phyloP scores from a whole-genome alignment of 176 grass and related monocot genomes.

The Oryza glumipatula region DNA sequence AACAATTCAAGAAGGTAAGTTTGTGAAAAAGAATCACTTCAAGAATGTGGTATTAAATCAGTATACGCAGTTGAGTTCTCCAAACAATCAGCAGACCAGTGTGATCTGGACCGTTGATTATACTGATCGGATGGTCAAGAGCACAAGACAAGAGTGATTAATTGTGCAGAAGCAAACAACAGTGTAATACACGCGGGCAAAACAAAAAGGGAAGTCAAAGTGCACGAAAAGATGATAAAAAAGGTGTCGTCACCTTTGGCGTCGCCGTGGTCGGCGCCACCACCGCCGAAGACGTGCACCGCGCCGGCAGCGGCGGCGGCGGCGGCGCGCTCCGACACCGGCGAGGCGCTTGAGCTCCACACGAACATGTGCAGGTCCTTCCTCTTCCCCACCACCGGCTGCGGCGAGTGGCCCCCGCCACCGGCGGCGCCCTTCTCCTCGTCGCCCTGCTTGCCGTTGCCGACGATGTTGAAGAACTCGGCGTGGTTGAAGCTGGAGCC shows the following conservation, averaged over 20 bases:
- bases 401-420: slow-evolving; percentile 29
- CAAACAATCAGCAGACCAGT: no score
- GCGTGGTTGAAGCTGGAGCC: slow-evolving; percentile 91
- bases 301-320: slow-evolving; percentile 4
- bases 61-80: background rate
- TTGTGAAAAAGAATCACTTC: no score
- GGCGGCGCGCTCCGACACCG: slow-evolving; percentile 30
- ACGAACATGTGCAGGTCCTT: slow-evolving; percentile 80
- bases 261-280: slow-evolving; percentile 60
- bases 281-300: slow-evolving; percentile 49
- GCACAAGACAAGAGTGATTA: background rate
- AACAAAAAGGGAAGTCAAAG: background rate
- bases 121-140: background rate
- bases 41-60: no score
- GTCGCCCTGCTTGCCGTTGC: slow-evolving; percentile 46
- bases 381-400: slow-evolving; percentile 48
- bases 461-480: slow-evolving; percentile 86
- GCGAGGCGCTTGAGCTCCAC: slow-evolving; percentile 62
- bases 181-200: background rate
- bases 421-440: slow-evolving; percentile 59
- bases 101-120: slow-evolving; percentile 7
- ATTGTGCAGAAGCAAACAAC: background rate
- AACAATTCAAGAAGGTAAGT: background rate
- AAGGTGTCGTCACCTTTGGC: slow-evolving; percentile 55
- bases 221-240: background rate